A percentile compares a stretch with the other conserved stretches of the same genome.
Conservation (phyloP, 345 rosid genomes). For the Stellera chamaejasme region DNA sequence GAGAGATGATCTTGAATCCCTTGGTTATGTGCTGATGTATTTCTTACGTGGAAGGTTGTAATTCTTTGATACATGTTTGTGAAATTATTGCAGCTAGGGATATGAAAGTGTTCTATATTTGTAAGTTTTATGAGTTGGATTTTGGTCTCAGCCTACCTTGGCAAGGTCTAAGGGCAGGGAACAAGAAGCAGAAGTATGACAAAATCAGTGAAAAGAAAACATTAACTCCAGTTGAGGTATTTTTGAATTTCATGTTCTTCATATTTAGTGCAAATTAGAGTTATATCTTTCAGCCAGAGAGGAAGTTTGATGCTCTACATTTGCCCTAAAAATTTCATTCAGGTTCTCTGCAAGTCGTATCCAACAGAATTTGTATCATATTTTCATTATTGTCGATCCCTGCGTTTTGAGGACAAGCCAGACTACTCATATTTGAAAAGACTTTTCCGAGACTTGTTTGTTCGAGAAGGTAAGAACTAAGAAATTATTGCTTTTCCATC, state of each 20-base stretch:
- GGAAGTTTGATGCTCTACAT: too few relatives aligned
- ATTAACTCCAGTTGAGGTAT: conserved; percentile 81
- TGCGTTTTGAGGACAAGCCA: conserved; percentile 86
- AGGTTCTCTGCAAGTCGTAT: conserved; percentile 76
- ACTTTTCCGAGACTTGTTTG: conserved; percentile 83
- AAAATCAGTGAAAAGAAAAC: conserved; percentile 90
- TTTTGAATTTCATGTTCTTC: neutral
- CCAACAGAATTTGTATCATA: conserved; percentile 90
- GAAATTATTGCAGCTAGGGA: too few relatives aligned
- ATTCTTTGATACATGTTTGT: conserved; percentile 1
- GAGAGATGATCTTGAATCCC: conserved; percentile 93
- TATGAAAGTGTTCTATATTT: too few relatives aligned
- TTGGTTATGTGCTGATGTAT: conserved; percentile 91
- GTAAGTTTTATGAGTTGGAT: too few relatives aligned
- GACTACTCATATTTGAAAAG: conserved; percentile 86
- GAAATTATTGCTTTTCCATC: neutral
- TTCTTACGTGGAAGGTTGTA: conserved; percentile 79
- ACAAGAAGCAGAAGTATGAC: conserved; percentile 88
- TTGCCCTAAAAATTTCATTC: neutral
- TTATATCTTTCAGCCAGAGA: too few relatives aligned
- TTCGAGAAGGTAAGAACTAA: conserved; percentile 66
- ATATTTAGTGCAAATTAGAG: too few relatives aligned
- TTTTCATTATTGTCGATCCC: conserved; percentile 83
- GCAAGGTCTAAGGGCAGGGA: conserved; percentile 94
- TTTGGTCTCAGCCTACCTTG: conserved; percentile 65